Evolutionary conservation across 2,329 filamentous ascomycete species (phyloP).

Genomic region (Kalmusia sp.): DNA sequence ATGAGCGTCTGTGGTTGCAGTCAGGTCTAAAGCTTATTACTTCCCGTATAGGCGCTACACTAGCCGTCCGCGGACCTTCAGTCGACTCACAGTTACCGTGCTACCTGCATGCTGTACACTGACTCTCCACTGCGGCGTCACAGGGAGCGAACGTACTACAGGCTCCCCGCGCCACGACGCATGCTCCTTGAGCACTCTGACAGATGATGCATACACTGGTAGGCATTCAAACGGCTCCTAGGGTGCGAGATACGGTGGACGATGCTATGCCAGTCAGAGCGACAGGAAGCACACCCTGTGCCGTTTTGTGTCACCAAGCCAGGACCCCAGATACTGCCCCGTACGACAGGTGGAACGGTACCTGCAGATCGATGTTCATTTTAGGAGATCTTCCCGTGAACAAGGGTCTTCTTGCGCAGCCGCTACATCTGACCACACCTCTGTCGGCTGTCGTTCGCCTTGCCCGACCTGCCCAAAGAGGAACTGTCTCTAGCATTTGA

Average conservation of each 20-base stretch:
- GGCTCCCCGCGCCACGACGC: background rate
- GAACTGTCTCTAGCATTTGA: constrained; percentile 23
- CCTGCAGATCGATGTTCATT: constrained; percentile 31
- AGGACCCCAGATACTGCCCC: constrained; percentile 10
- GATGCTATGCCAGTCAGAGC: constrained; percentile 9
- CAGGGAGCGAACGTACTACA: background rate
- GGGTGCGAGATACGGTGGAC: constrained; percentile 4
- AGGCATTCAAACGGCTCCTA: background rate
- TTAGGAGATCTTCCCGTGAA: constrained; percentile 30
- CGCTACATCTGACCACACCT: constrained; percentile 31
- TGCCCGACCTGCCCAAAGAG: constrained; percentile 32
- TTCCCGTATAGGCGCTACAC: constrained; percentile 9
- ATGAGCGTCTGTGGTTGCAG: constrained; percentile 13
- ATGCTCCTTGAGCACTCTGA: background rate
- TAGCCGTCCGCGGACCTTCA: constrained; percentile 12
- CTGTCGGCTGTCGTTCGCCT: constrained; percentile 2
- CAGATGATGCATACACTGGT: background rate
- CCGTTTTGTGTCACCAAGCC: constrained; percentile 19
- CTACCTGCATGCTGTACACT: constrained; percentile 11
- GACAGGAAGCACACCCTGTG: constrained; percentile 12
- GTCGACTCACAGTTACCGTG: background rate
- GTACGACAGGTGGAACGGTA: constrained; percentile 22
- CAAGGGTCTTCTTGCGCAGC: constrained; percentile 23
- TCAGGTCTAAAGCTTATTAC: constrained; percentile 16
- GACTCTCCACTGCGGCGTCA: constrained; percentile 6